A percentile compares a stretch with the other conserved stretches of the same genome.
Conservation (phyloP, 176 grass and related monocot genomes). For the Carex parvula region DNA sequence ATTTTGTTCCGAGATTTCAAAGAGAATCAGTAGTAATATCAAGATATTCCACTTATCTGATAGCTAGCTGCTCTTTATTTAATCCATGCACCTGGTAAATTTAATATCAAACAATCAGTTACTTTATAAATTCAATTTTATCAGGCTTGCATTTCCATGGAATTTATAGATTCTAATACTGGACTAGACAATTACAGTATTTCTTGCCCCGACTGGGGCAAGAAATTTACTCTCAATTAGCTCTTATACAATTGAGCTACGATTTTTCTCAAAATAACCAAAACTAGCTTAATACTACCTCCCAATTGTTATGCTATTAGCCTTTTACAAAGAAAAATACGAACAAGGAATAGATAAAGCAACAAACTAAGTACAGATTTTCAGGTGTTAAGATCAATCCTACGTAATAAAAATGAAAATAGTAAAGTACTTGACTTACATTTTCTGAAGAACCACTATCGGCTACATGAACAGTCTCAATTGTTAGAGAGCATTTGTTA, state of each 20-base stretch:
- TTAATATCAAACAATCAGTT: not conserved
- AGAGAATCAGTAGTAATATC: slow-evolving; percentile 83
- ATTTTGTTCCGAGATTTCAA: too few species aligned
- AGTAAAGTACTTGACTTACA: slow-evolving; percentile 35
- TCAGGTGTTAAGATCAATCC: not conserved
- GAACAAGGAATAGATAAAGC: not conserved
- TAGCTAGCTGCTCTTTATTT: slow-evolving; percentile 47
- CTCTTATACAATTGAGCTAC: not conserved
- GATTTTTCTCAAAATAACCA: not conserved
- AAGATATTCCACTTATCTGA: slow-evolving; percentile 60
- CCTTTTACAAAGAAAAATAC: not conserved
- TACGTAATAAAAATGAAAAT: not conserved
- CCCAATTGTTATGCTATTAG: not conserved
- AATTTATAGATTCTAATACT: not conserved
- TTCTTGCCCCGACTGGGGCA: not conserved
- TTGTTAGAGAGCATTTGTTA: slow-evolving; percentile 68
- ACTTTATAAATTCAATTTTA: not conserved
- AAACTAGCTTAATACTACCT: not conserved
- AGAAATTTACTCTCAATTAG: not conserved
- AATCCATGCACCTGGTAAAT: slow-evolving; percentile 54
- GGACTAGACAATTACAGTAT: not conserved
- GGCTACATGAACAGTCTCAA: slow-evolving; percentile 57
- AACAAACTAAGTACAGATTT: not conserved
- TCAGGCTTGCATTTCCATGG: not conserved
- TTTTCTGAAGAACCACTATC: slow-evolving; percentile 82